Percentiles rank a stretch among this genome's conserved stretches.
phyloP scores from a whole-genome alignment of 2,329 filamentous ascomycete species.

The Alternaria triticina region DNA sequence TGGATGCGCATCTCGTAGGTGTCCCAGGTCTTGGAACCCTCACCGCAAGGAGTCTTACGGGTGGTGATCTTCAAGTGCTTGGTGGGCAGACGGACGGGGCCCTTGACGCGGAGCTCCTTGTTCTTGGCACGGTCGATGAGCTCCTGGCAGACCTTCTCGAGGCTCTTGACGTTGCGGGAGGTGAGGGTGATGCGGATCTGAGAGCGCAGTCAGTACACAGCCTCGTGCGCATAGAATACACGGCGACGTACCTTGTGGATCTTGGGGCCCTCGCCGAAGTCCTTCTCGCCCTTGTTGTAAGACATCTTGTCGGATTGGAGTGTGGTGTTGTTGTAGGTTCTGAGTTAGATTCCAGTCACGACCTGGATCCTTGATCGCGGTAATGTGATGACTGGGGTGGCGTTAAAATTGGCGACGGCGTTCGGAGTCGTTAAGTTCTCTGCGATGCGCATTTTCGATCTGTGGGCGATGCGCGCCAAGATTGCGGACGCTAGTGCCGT shows the following conservation, averaged over 20 bases:
- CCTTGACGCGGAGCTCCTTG: constrained; percentile 99
- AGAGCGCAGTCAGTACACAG: neutral
- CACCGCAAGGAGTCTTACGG: constrained; percentile 99
- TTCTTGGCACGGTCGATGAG: constrained; percentile 97
- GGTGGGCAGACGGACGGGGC: constrained; percentile 95
- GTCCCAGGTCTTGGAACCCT: constrained; percentile 99
- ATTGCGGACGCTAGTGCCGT: constrained; percentile 41
- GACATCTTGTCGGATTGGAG: constrained; percentile 39
- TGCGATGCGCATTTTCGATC: constrained; percentile 15
- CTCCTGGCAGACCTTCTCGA: constrained; percentile 91
- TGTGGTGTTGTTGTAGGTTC: constrained; percentile 26
- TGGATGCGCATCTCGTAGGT: constrained; percentile 99
- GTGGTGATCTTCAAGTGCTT: constrained; percentile 97
- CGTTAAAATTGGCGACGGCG: constrained; percentile 35
- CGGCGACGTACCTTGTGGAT: constrained; percentile 69
- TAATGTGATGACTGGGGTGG: constrained; percentile 61
- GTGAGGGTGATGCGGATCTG: constrained; percentile 95
- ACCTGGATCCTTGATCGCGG: constrained; percentile 56
- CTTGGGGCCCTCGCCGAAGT: constrained; percentile 91
- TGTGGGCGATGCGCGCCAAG: constrained; percentile 21
- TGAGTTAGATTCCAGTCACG: constrained; percentile 51
- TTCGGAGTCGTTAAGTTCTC: constrained; percentile 31
- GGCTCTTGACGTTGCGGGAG: constrained; percentile 88
- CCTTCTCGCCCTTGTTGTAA: constrained; percentile 84
- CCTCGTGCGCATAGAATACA: neutral